phyloP scores from a whole-genome alignment of 164 flowering plant genomes.

The Buxus sempervirens region DNA sequence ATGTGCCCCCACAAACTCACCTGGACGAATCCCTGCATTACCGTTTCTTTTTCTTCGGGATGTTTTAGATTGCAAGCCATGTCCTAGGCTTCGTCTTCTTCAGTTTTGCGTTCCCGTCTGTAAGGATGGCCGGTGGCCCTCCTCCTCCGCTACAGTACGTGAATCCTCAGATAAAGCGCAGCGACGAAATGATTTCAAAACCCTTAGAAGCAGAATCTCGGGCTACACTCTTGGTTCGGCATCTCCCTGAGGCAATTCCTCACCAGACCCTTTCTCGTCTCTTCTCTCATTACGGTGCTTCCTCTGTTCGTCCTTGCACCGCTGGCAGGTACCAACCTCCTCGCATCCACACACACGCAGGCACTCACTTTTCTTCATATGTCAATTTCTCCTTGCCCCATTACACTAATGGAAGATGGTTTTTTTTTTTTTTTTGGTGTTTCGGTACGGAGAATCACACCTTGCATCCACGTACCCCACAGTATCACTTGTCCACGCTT shows the following conservation, averaged over 20 bases:
- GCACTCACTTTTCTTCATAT: not conserved
- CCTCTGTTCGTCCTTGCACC: slow-evolving; percentile 64
- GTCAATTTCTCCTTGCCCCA: too few species aligned
- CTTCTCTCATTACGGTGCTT: slow-evolving; percentile 84
- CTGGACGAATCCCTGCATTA: too few species aligned
- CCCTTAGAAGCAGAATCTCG: slow-evolving; percentile 6
- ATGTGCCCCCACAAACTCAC: too few species aligned
- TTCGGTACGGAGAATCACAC: too few species aligned
- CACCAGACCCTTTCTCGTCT: slow-evolving; percentile 65
- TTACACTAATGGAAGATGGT: too few species aligned
- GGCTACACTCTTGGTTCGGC: slow-evolving; percentile 58
- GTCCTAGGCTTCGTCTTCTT: too few species aligned
- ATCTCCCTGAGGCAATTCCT: slow-evolving; percentile 90
- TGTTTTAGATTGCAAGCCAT: too few species aligned
- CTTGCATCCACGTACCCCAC: too few species aligned
- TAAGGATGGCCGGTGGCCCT: not conserved
- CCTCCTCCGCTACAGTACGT: slow-evolving; percentile 2
- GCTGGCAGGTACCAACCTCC: slow-evolving; percentile 46
- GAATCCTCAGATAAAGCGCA: slow-evolving; percentile 6
- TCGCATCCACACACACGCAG: too few species aligned
- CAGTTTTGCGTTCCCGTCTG: not conserved
- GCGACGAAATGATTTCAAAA: not conserved
- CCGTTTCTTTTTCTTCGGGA: too few species aligned
- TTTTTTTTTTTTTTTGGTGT: too few species aligned
- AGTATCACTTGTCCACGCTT: too few species aligned